Base-by-base conservation (phyloP, 2,329 filamentous ascomycete species). In the Claviceps capensis region DNA sequence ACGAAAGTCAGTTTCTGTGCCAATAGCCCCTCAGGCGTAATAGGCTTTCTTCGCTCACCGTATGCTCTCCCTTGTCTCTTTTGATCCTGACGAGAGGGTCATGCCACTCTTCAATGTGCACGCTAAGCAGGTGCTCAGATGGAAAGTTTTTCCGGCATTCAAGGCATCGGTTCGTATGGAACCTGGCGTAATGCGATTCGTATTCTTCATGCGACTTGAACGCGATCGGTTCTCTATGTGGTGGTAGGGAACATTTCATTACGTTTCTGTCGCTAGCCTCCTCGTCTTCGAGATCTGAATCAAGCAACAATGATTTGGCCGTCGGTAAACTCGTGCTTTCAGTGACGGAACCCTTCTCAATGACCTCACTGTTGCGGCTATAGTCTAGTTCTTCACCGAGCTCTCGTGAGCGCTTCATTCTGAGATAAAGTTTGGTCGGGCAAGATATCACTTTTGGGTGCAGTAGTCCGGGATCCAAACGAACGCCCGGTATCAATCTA, bases 21-120 rank as follows among this genome's bases (percentile, higher is more conserved):
- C 17, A 34, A 22, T 13, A 14, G 9, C 9, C 22, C 22, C 22
- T 34, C 5, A n/a, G 30, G n/a, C 22, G 37, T 17, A 30, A 41
- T 14, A 34, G 22, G 7, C 8, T 11, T 22, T 16, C n/a, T 9
- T 9, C 5, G 72, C 80, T 66, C 71, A 91, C 87, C 38, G 86
- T 96, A 62, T 88, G 90, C 63, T 95, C 89, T 44, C 90, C 93
- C 59, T 81, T 79, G 50, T 88, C 88, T 59, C 82, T 79, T 62
- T 75, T 80, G 11, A 87, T 78, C 48, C 80, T 82, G 41, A 79
- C 75, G 54, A 97, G 76, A 7, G 88, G 80, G 68, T 98, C 89
- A 67, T 97, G 93, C 58, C 84, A 87, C 67, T 97, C 93, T 59
- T 90, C 82, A 57, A 95, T 90, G 64, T 98, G 93, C 46, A 97